Percentiles rank a stretch among this genome's conserved stretches.
phyloP scores from a whole-genome alignment of 352 stramenopile species.

The Phytophthora sp. region DNA sequence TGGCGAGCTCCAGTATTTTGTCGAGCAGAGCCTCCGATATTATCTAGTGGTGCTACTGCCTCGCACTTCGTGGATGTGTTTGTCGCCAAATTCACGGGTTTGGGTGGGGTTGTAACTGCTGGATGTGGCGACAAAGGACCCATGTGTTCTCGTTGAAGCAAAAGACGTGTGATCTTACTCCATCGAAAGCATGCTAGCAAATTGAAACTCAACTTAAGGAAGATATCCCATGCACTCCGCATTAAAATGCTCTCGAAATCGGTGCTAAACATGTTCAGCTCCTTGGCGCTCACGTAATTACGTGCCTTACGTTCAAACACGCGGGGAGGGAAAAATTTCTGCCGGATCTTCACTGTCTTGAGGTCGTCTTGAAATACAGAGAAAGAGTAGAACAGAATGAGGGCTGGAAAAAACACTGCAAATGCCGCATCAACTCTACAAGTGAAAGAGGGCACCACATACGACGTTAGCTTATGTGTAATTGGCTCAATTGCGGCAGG shows the following conservation, averaged over 20 bases:
- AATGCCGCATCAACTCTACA: conserved; percentile 43
- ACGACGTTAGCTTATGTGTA: background rate
- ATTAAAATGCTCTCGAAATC: conserved; percentile 38
- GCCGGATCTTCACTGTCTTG: conserved; percentile 31
- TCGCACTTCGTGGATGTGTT: no score
- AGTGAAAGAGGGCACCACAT: background rate
- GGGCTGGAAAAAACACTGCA: conserved; percentile 42
- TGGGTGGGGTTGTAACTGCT: no score
- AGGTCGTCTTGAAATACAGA: conserved; percentile 42
- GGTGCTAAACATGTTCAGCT: conserved; percentile 46
- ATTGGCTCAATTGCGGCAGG: background rate
- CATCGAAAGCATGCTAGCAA: conserved; percentile 36
- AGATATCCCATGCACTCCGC: conserved; percentile 2
- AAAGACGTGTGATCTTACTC: conserved; percentile 26
- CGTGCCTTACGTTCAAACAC: conserved; percentile 40
- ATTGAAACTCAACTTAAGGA: conserved; percentile 40
- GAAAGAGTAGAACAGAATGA: conserved; percentile 37
- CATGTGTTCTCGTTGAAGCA: conserved; percentile 13
- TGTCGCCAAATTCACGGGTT: no score
- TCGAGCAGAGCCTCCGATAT: no score
- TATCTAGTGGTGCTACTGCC: no score
- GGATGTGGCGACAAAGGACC: no score
- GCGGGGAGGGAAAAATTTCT: conserved; percentile 44
- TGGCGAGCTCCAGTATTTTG: no score
- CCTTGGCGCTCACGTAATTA: conserved; percentile 32